Conservation (phyloP, 2,329 filamentous ascomycete species). For the Exophiala calicioides region DNA sequence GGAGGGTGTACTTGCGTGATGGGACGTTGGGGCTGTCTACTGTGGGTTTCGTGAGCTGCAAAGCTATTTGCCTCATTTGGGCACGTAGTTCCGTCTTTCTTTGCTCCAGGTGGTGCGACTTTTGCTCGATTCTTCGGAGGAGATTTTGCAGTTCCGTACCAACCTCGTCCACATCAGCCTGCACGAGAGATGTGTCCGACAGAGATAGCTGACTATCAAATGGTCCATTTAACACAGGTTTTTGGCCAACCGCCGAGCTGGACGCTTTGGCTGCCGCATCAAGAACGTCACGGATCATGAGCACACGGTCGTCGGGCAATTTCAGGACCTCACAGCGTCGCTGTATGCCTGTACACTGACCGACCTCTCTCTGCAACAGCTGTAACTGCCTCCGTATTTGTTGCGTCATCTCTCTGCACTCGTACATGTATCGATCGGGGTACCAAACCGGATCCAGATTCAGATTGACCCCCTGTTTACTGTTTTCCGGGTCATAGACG, state of each 20-base stretch:
- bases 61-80: conserved; percentile 47
- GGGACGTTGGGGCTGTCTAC: conserved; percentile 43
- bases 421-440: conserved; percentile 61
- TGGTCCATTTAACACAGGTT: conserved; percentile 11
- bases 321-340: conserved; percentile 25
- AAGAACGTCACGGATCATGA: conserved; percentile 29
- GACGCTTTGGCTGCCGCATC: conserved; percentile 36
- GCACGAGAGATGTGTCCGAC: conserved; percentile 10
- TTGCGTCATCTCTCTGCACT: conserved; percentile 50
- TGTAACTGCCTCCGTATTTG: conserved; percentile 47
- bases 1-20: conserved; percentile 54
- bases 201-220: conserved; percentile 9
- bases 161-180: conserved; percentile 31
- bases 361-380: conserved; percentile 28
- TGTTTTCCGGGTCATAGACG: conserved; percentile 40
- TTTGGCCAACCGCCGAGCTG: conserved; percentile 30
- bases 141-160: conserved; percentile 39
- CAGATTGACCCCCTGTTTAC: conserved; percentile 43
- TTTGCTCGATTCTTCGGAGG: conserved; percentile 43
- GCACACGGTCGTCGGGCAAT: conserved; percentile 17
- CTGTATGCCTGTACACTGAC: conserved; percentile 23
- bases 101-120: conserved; percentile 45
- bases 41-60: conserved; percentile 49
- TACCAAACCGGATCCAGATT: conserved; percentile 58
- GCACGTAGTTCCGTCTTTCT: conserved; percentile 39